A percentile compares a stretch with the other conserved stretches of the same genome.
Conservation (phyloP, 441 rosid genomes). For the Pelargonium fulgidum region DNA sequence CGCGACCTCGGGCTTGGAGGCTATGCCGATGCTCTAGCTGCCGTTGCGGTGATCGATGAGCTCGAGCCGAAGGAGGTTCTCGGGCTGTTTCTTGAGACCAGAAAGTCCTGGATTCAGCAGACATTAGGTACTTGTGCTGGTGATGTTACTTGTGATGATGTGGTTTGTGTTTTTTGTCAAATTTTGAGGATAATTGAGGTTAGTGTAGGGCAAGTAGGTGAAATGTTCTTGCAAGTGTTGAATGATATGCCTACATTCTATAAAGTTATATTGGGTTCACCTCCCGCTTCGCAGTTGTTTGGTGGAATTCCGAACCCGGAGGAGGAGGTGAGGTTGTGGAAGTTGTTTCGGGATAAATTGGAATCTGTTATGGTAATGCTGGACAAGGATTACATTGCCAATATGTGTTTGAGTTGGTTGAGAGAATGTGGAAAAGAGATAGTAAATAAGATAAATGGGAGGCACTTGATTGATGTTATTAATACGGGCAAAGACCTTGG, state of each 20-base stretch:
- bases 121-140: conserved; percentile 41
- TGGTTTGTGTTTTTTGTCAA: conserved; percentile 61
- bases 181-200: conserved; percentile 67
- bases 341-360: conserved; percentile 66
- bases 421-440: conserved; percentile 61
- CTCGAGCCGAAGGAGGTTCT: conserved; percentile 66
- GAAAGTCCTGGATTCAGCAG: conserved; percentile 68
- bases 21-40: conserved; percentile 85
- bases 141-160: conserved; percentile 34
- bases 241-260: conserved; percentile 88
- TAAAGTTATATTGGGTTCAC: conserved; percentile 68
- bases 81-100: conserved; percentile 63
- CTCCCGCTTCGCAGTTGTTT: conserved; percentile 86
- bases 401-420: conserved; percentile 69
- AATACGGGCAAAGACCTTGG: conserved; percentile 69
- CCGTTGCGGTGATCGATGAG: conserved; percentile 73
- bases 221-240: conserved; percentile 78
- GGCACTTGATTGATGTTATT: conserved; percentile 57
- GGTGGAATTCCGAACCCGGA: conserved; percentile 95
- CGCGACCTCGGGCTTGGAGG: conserved; percentile 50
- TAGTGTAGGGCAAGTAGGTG: conserved; percentile 79
- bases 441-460: conserved; percentile 57
- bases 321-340: conserved; percentile 88
- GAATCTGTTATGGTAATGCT: conserved; percentile 53
- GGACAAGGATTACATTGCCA: conserved; percentile 51